Evolutionary conservation across 441 rosid genomes (phyloP).

Genomic region (Brassica hybrid): DNA sequence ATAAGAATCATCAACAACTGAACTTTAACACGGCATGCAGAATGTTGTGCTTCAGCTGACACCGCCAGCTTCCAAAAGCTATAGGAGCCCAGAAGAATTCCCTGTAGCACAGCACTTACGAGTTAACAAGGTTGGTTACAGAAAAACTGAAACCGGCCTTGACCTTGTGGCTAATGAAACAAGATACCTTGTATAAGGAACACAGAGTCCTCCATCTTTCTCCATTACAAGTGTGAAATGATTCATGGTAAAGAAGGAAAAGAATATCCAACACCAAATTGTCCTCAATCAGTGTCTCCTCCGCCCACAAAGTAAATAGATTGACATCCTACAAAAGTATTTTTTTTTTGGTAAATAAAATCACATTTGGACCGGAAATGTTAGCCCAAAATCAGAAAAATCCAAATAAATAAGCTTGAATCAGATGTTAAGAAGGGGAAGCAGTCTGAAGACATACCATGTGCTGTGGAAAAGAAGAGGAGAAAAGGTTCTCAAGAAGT

Average conservation of each 20-base stretch:
- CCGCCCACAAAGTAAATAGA: constrained; percentile 93
- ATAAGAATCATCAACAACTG: constrained; percentile 86
- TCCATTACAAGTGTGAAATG: constrained; percentile 75
- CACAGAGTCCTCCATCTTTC: constrained; percentile 84
- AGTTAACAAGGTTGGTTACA: no score
- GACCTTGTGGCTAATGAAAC: constrained; percentile 37
- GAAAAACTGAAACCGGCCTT: constrained; percentile 22
- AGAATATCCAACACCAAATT: constrained; percentile 85
- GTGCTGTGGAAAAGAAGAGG: constrained; percentile 65
- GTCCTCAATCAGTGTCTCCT: constrained; percentile 87
- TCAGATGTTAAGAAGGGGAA: constrained; percentile 8
- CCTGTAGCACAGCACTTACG: constrained; percentile 54
- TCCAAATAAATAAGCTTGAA: constrained; percentile 8
- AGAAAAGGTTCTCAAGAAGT: constrained; percentile 63
- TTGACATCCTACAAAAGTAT: constrained; percentile 76
- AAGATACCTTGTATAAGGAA: constrained; percentile 73
- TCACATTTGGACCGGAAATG: no score
- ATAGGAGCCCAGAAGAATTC: constrained; percentile 69
- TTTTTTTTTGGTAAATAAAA: no score
- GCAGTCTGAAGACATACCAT: constrained; percentile 57
- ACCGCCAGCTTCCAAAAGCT: constrained; percentile 74
- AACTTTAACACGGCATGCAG: constrained; percentile 66
- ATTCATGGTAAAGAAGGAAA: constrained; percentile 85
- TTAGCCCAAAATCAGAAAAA: background rate
- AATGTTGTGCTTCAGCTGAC: constrained; percentile 72